Evolutionary conservation across 805 yeast genomes (phyloP), one percentile per base, ranked within the genome.

Genomic region (Nakazawaea wickerhamii): DNA sequence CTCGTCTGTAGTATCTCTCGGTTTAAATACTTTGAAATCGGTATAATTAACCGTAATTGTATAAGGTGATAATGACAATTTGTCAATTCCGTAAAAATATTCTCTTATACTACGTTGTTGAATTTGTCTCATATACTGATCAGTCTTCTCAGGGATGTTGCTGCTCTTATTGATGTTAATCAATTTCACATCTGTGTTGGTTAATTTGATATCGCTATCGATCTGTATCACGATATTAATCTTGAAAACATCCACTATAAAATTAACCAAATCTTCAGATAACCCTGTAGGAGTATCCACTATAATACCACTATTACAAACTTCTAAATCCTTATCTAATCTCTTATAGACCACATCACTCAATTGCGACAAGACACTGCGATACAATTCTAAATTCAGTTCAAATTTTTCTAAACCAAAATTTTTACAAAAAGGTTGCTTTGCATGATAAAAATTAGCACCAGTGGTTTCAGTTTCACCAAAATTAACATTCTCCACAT

Each of bases 401-500:
- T 61, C 50, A 10, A 77, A 68, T 28, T 67, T 61, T 38, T 81
- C 85, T 41, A 81, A 70, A 0, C 98, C 99, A 60, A 70, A 88
- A 53, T 74, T 80, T 53, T 84, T 81, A 7, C 84, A 91, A n/a
- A 84, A 59, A 0, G 98, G 97, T 59, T 87, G 95, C 58, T 87
- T 86, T n/a, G 86, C 85, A 58, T 85, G 90, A 48, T 83, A 79
- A 47, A 72, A 66, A 1, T 90, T 79, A 1, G 86, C 78, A 33
- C 95, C 93, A 9, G 86, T 79, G 0, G 89, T 77, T 47, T 79
- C 70, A 19, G 84, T 77, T 37, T 87, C 86, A 48, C 95, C 96
- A 67, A 95, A 84, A 17, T 76, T 73, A 13, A 67, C 63, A 36
- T 71, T 64, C 53, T 86, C 91, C 15, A 85, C 76, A 53, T 93